Evolutionary conservation across 2,329 filamentous ascomycete species (phyloP).

Genomic region (Pestalotiopsis sp.): DNA sequence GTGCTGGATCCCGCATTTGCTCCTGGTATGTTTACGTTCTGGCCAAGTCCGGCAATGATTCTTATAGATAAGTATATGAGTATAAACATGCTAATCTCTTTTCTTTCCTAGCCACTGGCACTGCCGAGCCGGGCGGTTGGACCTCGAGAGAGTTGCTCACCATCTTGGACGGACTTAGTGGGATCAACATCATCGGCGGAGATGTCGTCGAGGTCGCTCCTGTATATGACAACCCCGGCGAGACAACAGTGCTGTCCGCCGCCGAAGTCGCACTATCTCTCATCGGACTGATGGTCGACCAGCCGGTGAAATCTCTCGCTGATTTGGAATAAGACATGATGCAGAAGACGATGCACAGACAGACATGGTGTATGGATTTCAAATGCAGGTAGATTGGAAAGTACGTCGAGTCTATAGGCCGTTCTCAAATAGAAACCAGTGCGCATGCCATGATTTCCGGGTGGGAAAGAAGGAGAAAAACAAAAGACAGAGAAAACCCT

Average conservation of each 20-base stretch:
- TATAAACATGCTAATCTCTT: not conserved
- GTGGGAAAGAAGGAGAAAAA: not conserved
- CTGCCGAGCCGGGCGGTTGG: conserved; percentile 81
- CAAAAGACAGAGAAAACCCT: conserved; percentile 18
- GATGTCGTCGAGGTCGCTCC: conserved; percentile 83
- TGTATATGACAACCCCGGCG: conserved; percentile 73
- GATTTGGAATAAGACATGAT: not conserved
- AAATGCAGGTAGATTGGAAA: conserved; percentile 9
- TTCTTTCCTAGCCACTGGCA: conserved; percentile 62
- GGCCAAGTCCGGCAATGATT: no score
- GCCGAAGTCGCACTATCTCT: conserved; percentile 76
- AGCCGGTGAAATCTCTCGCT: conserved; percentile 24
- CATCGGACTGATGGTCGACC: conserved; percentile 64
- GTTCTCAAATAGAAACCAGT: not conserved
- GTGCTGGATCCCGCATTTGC: conserved; percentile 73
- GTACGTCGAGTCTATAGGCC: conserved; percentile 9
- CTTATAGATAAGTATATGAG: no score
- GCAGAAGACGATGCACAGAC: not conserved
- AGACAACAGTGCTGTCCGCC: conserved; percentile 73
- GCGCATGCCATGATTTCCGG: conserved; percentile 12
- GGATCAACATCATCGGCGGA: conserved; percentile 73
- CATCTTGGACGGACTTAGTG: conserved; percentile 72
- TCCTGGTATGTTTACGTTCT: conserved; percentile 45
- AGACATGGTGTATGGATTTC: not conserved
- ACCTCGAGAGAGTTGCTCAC: conserved; percentile 76